phyloP scores from a whole-genome alignment of 495 filamentous ascomycete genomes.

The Cetradonia linearis region DNA sequence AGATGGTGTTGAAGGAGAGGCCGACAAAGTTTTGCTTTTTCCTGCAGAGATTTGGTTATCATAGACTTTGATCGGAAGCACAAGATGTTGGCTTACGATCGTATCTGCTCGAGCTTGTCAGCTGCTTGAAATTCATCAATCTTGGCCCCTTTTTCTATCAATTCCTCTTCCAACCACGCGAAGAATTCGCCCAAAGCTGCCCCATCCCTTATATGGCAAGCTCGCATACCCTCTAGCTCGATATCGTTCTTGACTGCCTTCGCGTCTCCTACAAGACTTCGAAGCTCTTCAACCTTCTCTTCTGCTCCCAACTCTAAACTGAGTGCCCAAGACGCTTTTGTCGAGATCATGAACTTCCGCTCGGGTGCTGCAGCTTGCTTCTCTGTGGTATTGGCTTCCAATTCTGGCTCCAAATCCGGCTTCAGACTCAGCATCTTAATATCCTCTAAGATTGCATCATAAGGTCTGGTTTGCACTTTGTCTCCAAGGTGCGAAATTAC shows the following conservation, averaged over 20 bases:
- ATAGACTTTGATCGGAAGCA: neutral
- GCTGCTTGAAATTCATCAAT: conserved; percentile 86
- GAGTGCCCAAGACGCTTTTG: conserved; percentile 86
- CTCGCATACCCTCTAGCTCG: conserved; percentile 86
- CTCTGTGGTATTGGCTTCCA: conserved; percentile 24
- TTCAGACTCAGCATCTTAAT: conserved; percentile 48
- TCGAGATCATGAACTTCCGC: conserved; percentile 80
- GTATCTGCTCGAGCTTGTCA: conserved; percentile 76
- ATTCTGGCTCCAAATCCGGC: conserved; percentile 31
- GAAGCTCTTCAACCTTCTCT: conserved; percentile 70
- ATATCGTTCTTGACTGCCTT: conserved; percentile 96
- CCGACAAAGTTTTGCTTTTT: conserved; percentile 80
- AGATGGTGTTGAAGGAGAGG: conserved; percentile 92
- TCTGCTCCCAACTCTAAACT: conserved; percentile 83
- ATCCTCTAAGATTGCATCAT: conserved; percentile 74
- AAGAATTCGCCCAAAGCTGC: conserved; percentile 89
- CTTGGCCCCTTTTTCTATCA: conserved; percentile 58
- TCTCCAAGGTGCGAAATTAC: conserved; percentile 60
- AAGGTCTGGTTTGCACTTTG: conserved; percentile 70
- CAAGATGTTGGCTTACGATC: conserved; percentile 36
- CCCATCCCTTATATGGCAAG: conserved; percentile 89
- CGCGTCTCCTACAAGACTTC: conserved; percentile 83
- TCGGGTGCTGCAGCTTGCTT: conserved; percentile 25
- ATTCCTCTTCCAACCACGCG: conserved; percentile 88
- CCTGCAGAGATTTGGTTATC: conserved; percentile 1